Evolutionary conservation across 805 yeast genomes (phyloP).

Genomic region (Lipomyces orientalis): DNA sequence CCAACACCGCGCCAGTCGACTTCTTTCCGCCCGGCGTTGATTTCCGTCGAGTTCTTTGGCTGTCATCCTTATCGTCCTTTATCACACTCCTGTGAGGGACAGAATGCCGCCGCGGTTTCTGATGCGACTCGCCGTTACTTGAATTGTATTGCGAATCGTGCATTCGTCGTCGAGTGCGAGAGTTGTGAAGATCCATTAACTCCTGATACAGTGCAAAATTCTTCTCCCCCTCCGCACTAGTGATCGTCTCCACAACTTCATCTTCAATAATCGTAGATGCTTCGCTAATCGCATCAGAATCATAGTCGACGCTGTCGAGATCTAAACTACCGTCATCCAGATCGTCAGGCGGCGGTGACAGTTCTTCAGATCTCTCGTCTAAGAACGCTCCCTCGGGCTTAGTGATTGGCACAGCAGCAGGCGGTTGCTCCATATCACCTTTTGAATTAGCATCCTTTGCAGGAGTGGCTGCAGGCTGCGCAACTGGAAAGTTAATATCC

Average conservation of each 20-base stretch:
- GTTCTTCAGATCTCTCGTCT: not conserved
- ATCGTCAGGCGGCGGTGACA: slow-evolving; percentile 1
- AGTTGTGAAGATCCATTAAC: slow-evolving; percentile 25
- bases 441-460: not conserved
- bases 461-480: not conserved
- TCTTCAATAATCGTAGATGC: slow-evolving; percentile 27
- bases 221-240: slow-evolving; percentile 20
- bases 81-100: slow-evolving; percentile 8
- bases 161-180: slow-evolving; percentile 31
- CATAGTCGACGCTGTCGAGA: slow-evolving; percentile 2
- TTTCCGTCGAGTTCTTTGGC: slow-evolving; percentile 20
- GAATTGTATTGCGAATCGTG: not conserved
- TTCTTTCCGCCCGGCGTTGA: slow-evolving; percentile 27
- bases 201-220: slow-evolving; percentile 27
- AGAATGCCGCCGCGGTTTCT: slow-evolving; percentile 23
- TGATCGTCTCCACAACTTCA: slow-evolving; percentile 10
- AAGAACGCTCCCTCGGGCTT: slow-evolving; percentile 4
- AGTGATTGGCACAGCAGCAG: slow-evolving; percentile 7
- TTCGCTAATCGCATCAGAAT: slow-evolving; percentile 31
- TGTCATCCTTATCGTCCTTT: not conserved
- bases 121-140: not conserved
- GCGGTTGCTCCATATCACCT: slow-evolving; percentile 5
- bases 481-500: not conserved
- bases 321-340: slow-evolving; percentile 6
- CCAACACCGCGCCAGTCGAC: not conserved